These are phyloP conservation scores for Dendrocalamus sinicus DNA, from an alignment of 176 grass and related monocot species.

Conservation along the genomic window DNA sequence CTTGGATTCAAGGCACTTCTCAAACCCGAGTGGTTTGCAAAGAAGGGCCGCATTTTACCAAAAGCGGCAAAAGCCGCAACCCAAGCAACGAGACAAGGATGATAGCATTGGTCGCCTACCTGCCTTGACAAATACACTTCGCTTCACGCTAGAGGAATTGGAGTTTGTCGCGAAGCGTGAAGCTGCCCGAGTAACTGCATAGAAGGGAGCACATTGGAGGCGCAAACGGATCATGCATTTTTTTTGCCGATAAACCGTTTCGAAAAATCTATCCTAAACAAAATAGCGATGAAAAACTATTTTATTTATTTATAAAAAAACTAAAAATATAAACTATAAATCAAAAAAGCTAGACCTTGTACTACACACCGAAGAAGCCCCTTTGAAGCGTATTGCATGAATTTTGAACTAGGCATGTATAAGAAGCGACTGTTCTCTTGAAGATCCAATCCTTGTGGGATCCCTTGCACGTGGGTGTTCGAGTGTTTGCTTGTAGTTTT, in stretches of 20 bases:
- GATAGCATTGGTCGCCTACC: slow-evolving; percentile 88
- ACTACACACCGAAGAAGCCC: slow-evolving; percentile 20
- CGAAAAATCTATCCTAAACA: no score
- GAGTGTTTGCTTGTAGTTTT: slow-evolving; percentile 8
- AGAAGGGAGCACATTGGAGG: not conserved
- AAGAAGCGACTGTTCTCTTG: slow-evolving; percentile 18
- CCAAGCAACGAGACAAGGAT: slow-evolving; percentile 80
- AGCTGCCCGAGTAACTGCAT: slow-evolving; percentile 35
- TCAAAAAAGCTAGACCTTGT: not conserved
- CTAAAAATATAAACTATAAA: no score
- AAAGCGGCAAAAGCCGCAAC: slow-evolving; percentile 78
- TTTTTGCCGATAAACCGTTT: not conserved
- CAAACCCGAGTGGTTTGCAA: slow-evolving; percentile 91
- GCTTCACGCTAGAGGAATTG: slow-evolving; percentile 62
- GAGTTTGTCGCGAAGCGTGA: slow-evolving; percentile 53
- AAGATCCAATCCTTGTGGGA: not conserved
- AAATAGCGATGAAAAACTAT: no score
- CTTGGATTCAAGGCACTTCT: slow-evolving; percentile 86
- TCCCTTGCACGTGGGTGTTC: not conserved
- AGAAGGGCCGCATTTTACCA: slow-evolving; percentile 85
- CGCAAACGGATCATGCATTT: not conserved
- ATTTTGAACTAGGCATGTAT: not conserved
- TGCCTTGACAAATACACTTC: slow-evolving; percentile 80
- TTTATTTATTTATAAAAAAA: no score
- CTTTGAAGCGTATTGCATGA: not conserved